Evolutionary conservation across 768 basidiomycete species (phyloP).

Genomic region (Cystobasidium ongulense): DNA sequence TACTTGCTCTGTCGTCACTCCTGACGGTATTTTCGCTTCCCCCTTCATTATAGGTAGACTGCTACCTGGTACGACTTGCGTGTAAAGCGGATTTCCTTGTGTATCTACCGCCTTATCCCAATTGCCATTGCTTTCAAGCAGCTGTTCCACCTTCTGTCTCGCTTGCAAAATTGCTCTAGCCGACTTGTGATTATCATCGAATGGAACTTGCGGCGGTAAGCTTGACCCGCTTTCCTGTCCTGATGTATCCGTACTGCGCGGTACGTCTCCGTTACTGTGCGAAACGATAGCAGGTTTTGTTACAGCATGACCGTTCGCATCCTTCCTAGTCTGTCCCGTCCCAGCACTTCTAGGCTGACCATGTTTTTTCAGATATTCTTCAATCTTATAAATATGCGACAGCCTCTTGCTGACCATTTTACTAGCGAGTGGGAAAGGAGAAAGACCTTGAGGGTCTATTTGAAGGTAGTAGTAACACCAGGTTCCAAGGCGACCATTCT

Average conservation of each 20-base stretch:
- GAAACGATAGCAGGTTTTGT: neutral
- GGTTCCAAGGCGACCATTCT: conserved; percentile 14
- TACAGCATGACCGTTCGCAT: neutral
- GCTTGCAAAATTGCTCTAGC: conserved; percentile 28
- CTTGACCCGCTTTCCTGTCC: neutral
- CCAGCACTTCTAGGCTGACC: conserved; percentile 32
- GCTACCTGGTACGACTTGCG: neutral
- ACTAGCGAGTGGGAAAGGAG: conserved; percentile 32
- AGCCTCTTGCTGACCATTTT: conserved; percentile 33
- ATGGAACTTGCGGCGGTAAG: conserved; percentile 31
- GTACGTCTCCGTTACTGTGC: neutral
- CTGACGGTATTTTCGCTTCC: conserved; percentile 21
- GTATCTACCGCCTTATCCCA: conserved; percentile 19
- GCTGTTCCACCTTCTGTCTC: conserved; percentile 17
- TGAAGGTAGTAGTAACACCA: conserved; percentile 28
- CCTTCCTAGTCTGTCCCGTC: neutral
- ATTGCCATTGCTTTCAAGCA: neutral
- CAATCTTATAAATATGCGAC: conserved; percentile 16
- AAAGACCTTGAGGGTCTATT: conserved; percentile 36
- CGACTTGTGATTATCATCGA: neutral
- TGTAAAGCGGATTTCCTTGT: neutral
- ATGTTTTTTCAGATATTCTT: conserved; percentile 32
- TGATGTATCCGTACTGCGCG: neutral
- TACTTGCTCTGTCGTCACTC: conserved; percentile 36
- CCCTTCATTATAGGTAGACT: conserved; percentile 34